Evolutionary conservation across 805 yeast genomes (phyloP).

Genomic region (Candida saitoana): DNA sequence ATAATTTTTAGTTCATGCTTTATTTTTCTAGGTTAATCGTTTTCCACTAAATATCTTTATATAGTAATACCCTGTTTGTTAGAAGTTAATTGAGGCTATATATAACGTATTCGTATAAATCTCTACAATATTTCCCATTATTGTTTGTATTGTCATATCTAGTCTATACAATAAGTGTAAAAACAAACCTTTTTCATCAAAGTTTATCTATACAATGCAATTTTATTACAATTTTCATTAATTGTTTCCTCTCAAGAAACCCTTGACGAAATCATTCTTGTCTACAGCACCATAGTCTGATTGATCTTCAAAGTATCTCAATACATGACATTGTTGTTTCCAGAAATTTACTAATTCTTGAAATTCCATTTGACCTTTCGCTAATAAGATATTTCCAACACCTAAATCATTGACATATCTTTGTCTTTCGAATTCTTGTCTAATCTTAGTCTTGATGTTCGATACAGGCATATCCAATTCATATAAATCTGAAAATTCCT

Average conservation of each 20-base stretch:
- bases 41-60: conserved; percentile 3
- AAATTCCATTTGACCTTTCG: conserved; percentile 87
- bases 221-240: not conserved
- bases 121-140: not conserved
- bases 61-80: conserved; percentile 6
- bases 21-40: not conserved
- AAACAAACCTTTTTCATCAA: too few species aligned
- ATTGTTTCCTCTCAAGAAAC: conserved; percentile 63
- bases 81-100: conserved; percentile 1
- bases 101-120: not conserved
- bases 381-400: conserved; percentile 62
- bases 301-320: conserved; percentile 74
- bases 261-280: conserved; percentile 62
- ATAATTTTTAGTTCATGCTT: conserved; percentile 3
- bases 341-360: conserved; percentile 85
- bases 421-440: conserved; percentile 87
- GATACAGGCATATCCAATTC: conserved; percentile 76
- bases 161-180: not conserved
- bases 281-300: conserved; percentile 51
- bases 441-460: conserved; percentile 72
- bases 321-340: conserved; percentile 83
- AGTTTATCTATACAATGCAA: conserved; percentile 1
- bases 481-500: conserved; percentile 57
- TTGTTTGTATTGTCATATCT: not conserved
- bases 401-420: conserved; percentile 66